A percentile compares a stretch with the other conserved stretches of the same genome.
Evolutionary conservation across 1,284 basidiomycete species (phyloP).

Genomic region (Peniophora sp.): DNA sequence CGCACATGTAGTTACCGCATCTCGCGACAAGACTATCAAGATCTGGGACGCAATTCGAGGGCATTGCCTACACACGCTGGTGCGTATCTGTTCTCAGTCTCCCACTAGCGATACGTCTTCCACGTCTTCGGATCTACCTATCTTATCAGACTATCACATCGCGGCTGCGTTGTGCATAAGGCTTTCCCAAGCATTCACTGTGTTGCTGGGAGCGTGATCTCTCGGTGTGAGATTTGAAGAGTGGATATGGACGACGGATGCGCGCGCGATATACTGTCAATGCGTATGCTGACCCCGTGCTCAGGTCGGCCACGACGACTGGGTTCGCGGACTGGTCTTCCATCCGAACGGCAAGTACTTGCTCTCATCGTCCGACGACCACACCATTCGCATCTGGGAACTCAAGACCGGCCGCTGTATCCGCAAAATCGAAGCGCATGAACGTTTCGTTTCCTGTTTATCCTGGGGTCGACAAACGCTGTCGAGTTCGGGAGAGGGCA

Average conservation of each 20-base stretch:
- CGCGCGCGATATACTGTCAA: background rate
- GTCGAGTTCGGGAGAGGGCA: slow-evolving; percentile 26
- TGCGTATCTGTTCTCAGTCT: slow-evolving; percentile 20
- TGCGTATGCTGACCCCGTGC: background rate
- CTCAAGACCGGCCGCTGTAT: slow-evolving; percentile 57
- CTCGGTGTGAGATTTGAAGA: too few species aligned
- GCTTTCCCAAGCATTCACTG: too few species aligned
- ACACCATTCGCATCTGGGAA: slow-evolving; percentile 74
- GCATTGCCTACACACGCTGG: slow-evolving; percentile 60
- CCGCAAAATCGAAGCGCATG: slow-evolving; percentile 66
- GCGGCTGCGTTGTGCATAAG: too few species aligned
- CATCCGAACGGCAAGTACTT: slow-evolving; percentile 69
- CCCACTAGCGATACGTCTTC: too few species aligned
- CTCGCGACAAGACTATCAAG: slow-evolving; percentile 66
- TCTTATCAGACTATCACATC: too few species aligned
- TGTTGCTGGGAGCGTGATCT: too few species aligned
- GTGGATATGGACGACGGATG: too few species aligned
- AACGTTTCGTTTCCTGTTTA: slow-evolving; percentile 61
- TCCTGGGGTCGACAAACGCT: slow-evolving; percentile 54
- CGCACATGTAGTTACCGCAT: slow-evolving; percentile 57
- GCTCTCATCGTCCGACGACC: slow-evolving; percentile 70
- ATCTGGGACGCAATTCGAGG: slow-evolving; percentile 65
- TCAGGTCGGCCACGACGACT: slow-evolving; percentile 60
- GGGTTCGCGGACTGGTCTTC: slow-evolving; percentile 63
- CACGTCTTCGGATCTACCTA: too few species aligned